A percentile compares a stretch with the other conserved stretches of the same genome.
phyloP scores from a whole-genome alignment of 768 basidiomycete species.

The Lentinula edodes region DNA sequence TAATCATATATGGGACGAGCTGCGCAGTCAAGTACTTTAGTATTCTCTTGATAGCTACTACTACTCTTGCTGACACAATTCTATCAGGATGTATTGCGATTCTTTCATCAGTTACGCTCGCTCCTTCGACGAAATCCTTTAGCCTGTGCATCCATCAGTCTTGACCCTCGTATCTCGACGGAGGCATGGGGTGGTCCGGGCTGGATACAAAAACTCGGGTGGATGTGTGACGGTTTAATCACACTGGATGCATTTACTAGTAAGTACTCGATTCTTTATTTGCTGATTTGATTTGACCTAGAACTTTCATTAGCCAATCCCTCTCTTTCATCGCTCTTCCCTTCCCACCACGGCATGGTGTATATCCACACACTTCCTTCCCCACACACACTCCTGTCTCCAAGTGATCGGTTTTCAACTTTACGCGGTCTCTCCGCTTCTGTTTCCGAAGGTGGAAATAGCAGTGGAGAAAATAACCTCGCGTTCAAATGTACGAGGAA shows the following conservation, averaged over 20 bases:
- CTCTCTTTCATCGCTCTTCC: constrained; percentile 66
- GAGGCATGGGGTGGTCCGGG: constrained; percentile 57
- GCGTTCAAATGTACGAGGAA: constrained; percentile 91
- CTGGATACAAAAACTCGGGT: constrained; percentile 76
- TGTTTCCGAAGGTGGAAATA: constrained; percentile 37
- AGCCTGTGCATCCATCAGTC: constrained; percentile 61
- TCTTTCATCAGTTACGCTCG: constrained; percentile 63
- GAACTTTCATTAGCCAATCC: constrained; percentile 57
- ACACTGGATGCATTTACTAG: constrained; percentile 77
- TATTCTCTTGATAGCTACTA: background rate
- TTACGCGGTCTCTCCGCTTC: constrained; percentile 74
- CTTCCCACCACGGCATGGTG: constrained; percentile 82
- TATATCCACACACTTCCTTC: constrained; percentile 73
- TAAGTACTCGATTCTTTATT: constrained; percentile 28
- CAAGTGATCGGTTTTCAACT: constrained; percentile 78
- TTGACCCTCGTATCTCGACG: constrained; percentile 58
- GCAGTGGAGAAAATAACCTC: constrained; percentile 92
- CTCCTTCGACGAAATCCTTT: constrained; percentile 52
- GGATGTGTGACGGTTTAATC: constrained; percentile 73
- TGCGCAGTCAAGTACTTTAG: constrained; percentile 43
- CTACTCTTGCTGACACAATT: too few relatives aligned
- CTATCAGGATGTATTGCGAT: constrained; percentile 59
- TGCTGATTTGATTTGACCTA: background rate
- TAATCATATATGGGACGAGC: constrained; percentile 66
- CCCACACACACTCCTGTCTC: constrained; percentile 65